phyloP scores from a whole-genome alignment of 1,284 basidiomycete species.

The Sanghuangporus weigelae region DNA sequence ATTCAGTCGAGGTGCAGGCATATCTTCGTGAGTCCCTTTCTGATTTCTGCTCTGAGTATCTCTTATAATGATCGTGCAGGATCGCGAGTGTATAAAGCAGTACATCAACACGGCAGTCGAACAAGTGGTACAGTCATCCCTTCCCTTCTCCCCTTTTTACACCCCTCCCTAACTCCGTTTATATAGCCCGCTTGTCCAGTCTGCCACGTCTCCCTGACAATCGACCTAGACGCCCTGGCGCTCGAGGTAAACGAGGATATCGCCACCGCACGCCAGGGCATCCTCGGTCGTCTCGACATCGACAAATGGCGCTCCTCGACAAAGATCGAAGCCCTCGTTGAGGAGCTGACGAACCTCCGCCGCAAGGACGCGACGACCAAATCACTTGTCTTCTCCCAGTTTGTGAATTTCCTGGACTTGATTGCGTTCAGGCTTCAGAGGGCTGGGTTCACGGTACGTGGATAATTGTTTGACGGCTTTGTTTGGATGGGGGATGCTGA shows the following conservation, averaged over 20 bases:
- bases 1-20: slow-evolving; percentile 90
- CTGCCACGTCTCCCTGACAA: slow-evolving; percentile 89
- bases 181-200: slow-evolving; percentile 88
- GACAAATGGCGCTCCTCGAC: slow-evolving; percentile 91
- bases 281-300: slow-evolving; percentile 86
- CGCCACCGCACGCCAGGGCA: slow-evolving; percentile 75
- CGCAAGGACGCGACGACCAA: slow-evolving; percentile 90
- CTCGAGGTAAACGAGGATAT: slow-evolving; percentile 73
- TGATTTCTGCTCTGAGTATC: neutral
- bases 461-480: neutral
- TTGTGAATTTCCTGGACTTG: slow-evolving; percentile 86
- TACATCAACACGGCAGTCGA: slow-evolving; percentile 83
- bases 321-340: slow-evolving; percentile 96
- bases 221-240: slow-evolving; percentile 92
- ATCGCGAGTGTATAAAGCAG: slow-evolving; percentile 93
- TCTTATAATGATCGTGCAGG: slow-evolving; percentile 29
- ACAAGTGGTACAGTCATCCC: slow-evolving; percentile 44
- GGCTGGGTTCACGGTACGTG: slow-evolving; percentile 78
- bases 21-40: slow-evolving; percentile 47
- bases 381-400: slow-evolving; percentile 94
- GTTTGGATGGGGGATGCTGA: slow-evolving; percentile 2
- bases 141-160: neutral
- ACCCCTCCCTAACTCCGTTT: neutral
- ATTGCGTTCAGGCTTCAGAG: slow-evolving; percentile 91
- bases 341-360: slow-evolving; percentile 85